Conservation (phyloP, 140 eudicot species). For the Flaveria floridana region DNA sequence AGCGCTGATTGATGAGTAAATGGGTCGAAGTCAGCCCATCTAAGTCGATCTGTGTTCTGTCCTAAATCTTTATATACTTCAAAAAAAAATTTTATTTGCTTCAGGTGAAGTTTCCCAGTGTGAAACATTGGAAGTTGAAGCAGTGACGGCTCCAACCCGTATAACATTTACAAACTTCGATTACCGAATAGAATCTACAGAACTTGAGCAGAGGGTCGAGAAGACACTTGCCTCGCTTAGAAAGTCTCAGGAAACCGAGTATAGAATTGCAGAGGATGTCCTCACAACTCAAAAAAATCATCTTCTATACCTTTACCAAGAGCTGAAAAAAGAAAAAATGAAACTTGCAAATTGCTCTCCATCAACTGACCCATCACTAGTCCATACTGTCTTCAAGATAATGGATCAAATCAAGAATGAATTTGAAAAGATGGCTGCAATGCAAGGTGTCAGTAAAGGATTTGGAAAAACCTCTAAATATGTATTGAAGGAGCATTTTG, state of each 20-base stretch:
- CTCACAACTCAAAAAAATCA: slow-evolving; percentile 57
- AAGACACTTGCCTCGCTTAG: slow-evolving; percentile 48
- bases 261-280: slow-evolving; percentile 45
- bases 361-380: slow-evolving; percentile 38
- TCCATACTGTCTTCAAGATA: slow-evolving; percentile 42
- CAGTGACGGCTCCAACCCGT: slow-evolving; percentile 24
- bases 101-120: slow-evolving; percentile 37
- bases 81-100: not conserved
- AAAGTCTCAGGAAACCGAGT: slow-evolving; percentile 62
- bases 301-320: slow-evolving; percentile 52
- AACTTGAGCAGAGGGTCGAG: slow-evolving; percentile 58
- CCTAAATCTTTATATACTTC: not conserved
- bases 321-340: slow-evolving; percentile 50
- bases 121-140: slow-evolving; percentile 34
- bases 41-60: not conserved
- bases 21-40: not conserved
- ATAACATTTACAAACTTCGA: slow-evolving; percentile 40
- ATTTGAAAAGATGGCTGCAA: slow-evolving; percentile 48
- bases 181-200: slow-evolving; percentile 43
- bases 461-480: slow-evolving; percentile 59
- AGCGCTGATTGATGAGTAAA: not conserved
- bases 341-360: slow-evolving; percentile 46
- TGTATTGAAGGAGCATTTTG: slow-evolving; percentile 58
- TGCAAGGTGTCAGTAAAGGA: slow-evolving; percentile 64
- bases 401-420: slow-evolving; percentile 60